These are phyloP conservation scores for Leishmania tarentolae DNA, from an alignment of 208 protist species.

Conservation along the genomic window DNA sequence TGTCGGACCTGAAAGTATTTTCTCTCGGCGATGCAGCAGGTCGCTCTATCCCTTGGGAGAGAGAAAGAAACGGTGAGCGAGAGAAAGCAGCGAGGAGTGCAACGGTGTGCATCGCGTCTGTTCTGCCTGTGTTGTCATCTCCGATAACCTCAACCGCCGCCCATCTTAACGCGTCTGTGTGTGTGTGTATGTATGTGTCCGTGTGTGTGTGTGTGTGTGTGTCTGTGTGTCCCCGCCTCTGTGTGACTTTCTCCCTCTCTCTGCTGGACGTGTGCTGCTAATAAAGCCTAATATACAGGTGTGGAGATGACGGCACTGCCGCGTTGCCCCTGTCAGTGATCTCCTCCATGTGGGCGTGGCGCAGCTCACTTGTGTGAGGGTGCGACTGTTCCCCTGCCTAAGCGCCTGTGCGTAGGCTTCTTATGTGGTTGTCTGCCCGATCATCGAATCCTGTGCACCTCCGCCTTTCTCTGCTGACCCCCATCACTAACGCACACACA, in stretches of 20 bases:
- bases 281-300: no score
- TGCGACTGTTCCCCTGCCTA: no score
- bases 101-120: neutral
- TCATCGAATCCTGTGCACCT: neutral
- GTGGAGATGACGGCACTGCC: no score
- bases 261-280: neutral
- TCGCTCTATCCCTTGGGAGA: neutral
- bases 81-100: neutral
- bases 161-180: neutral
- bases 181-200: slow-evolving; percentile 2
- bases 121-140: no score
- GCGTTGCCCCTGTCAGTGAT: no score
- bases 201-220: neutral
- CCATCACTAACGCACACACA: neutral
- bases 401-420: no score
- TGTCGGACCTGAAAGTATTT: no score
- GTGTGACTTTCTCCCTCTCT: neutral
- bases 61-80: neutral
- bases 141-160: neutral
- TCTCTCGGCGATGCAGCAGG: neutral
- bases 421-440: neutral
- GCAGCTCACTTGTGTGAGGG: no score
- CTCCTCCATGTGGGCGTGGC: no score
- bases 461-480: neutral
- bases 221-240: neutral